Base-by-base conservation (phyloP, 106 monocot species). In the Cymbidium sinense region DNA sequence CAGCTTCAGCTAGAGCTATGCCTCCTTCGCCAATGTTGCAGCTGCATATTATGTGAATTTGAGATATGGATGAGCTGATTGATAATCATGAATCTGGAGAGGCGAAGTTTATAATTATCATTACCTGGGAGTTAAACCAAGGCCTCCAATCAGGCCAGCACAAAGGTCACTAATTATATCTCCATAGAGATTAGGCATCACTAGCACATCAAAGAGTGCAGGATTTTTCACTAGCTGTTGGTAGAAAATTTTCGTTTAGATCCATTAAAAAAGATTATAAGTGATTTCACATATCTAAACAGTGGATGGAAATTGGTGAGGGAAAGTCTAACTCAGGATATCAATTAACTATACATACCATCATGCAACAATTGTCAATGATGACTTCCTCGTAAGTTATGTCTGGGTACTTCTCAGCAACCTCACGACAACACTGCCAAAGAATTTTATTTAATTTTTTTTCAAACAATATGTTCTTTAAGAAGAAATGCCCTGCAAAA, bases 151-250 rank as follows among this genome's bases (percentile, higher is more conserved):
- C 74, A 94, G 86, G 27, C 94, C 96, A 44, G 96, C 96, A 82
- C 96, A 98, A 23, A 98, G 96, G 70, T 98, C 96, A 75, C 96
- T 98, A 44, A 98, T 98, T 35, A 98, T 98, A 69, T 98, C 96
- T 81, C 96, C 96, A 43, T 98, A 98, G 39, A 93, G 85, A 82
- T 98, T 98, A 41, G 96, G 96, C 93, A 94, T 98, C 75, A 98
- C 96, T 50, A 98, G 33, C 18, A 98, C 94, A 83, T 98, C 96
- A 87, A 98, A 98, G 0, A 94, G 86, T 13, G 85, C 54, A 41
- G 94, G 96, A 76, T 94, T 91, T 77, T 98, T 98, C 80, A 94
- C 94, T 43, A 98, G 87, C 96, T 98, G 88, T 76, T 43, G 61
- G 3, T 55, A n/a, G 55, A 21, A 34, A 36, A 7, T 8, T 11